Percentiles rank a stretch among this genome's conserved stretches.
Evolutionary conservation across 169 alveolate species (phyloP).

Genomic region (Theileria parva): DNA sequence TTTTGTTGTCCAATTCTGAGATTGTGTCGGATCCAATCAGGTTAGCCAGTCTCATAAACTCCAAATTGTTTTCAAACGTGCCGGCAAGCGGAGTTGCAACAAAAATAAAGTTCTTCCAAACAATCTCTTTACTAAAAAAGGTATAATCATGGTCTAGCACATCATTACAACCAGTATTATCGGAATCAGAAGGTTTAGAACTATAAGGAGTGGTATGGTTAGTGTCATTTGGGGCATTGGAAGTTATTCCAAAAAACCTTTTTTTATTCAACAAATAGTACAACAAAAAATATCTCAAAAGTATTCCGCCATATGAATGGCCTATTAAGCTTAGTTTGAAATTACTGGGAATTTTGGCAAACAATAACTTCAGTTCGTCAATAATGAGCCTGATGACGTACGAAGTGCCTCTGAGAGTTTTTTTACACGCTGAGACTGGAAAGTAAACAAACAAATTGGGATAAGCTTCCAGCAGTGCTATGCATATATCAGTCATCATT

Average conservation of each 20-base stretch:
- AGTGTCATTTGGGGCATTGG: not conserved
- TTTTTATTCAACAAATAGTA: conserved; percentile 32
- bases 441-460: conserved; percentile 71
- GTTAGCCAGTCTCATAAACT: conserved; percentile 51
- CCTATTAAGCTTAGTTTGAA: conserved; percentile 73
- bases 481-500: conserved; percentile 60
- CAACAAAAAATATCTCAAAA: conserved; percentile 59
- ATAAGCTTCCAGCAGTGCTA: conserved; percentile 52
- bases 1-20: conserved; percentile 71
- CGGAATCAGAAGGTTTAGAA: not conserved
- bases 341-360: conserved; percentile 40
- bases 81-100: conserved; percentile 80
- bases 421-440: conserved; percentile 69
- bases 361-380: conserved; percentile 63
- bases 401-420: conserved; percentile 72
- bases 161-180: not conserved
- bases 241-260: conserved; percentile 5
- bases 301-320: conserved; percentile 77
- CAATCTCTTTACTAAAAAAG: conserved; percentile 28
- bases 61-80: conserved; percentile 67
- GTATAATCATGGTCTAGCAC: not conserved
- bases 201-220: not conserved
- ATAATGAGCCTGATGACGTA: conserved; percentile 65
- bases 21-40: conserved; percentile 69
- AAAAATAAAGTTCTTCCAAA: conserved; percentile 67